phyloP scores from a whole-genome alignment of 2,329 filamentous ascomycete species.

The Fusarium domesticum region DNA sequence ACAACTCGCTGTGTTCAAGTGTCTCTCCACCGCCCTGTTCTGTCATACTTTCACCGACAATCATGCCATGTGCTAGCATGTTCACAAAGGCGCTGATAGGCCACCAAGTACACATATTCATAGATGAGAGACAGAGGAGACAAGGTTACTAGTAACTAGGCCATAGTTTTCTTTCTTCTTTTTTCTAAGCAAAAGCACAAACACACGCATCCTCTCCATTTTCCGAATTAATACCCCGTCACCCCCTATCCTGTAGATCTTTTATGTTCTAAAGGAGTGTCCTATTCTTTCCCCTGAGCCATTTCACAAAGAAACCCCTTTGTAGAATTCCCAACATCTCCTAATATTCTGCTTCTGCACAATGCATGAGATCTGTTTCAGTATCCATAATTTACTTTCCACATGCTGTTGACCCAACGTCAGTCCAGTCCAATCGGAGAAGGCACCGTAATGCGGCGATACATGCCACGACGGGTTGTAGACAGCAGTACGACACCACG shows the following conservation, averaged over 20 bases:
- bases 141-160: background rate
- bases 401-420: conserved; percentile 6
- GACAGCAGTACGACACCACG: conserved; percentile 4
- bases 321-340: background rate
- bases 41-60: background rate
- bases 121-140: background rate
- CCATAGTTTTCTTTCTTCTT: background rate
- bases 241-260: background rate
- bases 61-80: background rate
- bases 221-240: background rate
- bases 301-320: background rate
- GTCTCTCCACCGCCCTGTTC: background rate
- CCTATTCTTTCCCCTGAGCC: background rate
- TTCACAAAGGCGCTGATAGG: background rate
- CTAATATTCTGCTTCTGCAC: background rate
- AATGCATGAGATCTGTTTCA: background rate
- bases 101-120: too few species aligned
- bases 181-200: background rate
- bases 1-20: background rate
- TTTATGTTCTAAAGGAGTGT: background rate
- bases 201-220: background rate
- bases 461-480: conserved; percentile 6
- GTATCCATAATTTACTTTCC: conserved; percentile 8
- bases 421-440: conserved; percentile 6
- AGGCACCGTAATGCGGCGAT: conserved; percentile 4